Conservation (phyloP, 208 protist genomes). For the Acanthamoeba royreba region DNA sequence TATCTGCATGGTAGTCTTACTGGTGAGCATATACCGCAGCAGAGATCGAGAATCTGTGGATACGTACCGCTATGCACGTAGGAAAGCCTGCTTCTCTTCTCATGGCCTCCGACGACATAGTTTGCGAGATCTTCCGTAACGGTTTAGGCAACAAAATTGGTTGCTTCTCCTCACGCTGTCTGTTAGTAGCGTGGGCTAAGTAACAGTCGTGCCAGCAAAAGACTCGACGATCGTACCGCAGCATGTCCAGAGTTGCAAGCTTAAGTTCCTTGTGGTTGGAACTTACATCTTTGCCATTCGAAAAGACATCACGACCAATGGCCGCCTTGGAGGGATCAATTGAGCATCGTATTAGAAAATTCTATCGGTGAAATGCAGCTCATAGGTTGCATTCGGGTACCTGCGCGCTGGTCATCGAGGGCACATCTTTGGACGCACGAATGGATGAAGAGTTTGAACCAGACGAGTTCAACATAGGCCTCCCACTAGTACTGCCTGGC, state of each 20-base stretch:
- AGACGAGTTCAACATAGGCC: neutral
- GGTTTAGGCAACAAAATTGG: slow-evolving; percentile 24
- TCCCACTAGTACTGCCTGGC: too few relatives aligned
- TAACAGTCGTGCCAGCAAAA: neutral
- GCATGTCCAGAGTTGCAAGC: too few relatives aligned
- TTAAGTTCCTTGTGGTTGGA: too few relatives aligned
- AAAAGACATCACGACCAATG: too few relatives aligned
- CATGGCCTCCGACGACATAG: slow-evolving; percentile 42
- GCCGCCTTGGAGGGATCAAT: too few relatives aligned
- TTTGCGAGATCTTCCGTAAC: slow-evolving; percentile 25
- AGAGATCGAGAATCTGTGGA: neutral
- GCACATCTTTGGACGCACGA: too few relatives aligned
- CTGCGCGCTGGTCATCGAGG: too few relatives aligned
- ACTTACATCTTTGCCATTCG: too few relatives aligned
- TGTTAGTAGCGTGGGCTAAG: too few relatives aligned
- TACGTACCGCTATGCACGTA: neutral
- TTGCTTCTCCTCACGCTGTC: neutral
- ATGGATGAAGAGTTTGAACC: neutral
- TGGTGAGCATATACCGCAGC: neutral
- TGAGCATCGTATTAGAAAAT: too few relatives aligned
- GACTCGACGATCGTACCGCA: neutral
- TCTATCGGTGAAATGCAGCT: too few relatives aligned
- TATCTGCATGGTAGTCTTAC: neutral
- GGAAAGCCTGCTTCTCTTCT: slow-evolving; percentile 20
- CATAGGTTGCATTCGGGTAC: too few relatives aligned